Conservation (phyloP, 805 yeast species). For the Lipomyces orientalis region DNA sequence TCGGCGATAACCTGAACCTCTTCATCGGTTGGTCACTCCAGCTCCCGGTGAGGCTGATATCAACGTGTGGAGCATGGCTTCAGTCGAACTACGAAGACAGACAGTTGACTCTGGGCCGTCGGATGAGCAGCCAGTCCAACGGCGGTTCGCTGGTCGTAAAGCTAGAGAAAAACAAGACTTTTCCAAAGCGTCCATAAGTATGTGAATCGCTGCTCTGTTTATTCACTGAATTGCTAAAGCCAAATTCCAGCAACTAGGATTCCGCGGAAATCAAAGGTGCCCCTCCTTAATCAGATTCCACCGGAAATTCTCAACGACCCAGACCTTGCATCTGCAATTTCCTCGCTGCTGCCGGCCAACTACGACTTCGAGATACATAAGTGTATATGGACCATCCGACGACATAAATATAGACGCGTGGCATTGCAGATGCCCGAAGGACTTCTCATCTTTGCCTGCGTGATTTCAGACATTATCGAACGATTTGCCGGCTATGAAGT, state of each 20-base stretch:
- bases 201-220: background rate
- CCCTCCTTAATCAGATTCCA: conserved; percentile 81
- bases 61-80: background rate
- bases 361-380: conserved; percentile 96
- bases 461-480: conserved; percentile 89
- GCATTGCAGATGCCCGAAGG: conserved; percentile 99
- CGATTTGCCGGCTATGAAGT: conserved; percentile 85
- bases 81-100: background rate
- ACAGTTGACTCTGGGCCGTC: background rate
- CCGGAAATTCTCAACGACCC: conserved; percentile 77
- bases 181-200: background rate
- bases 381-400: conserved; percentile 89
- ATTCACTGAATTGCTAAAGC: background rate
- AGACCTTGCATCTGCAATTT: conserved; percentile 83
- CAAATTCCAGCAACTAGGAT: background rate
- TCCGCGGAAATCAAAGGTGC: conserved; percentile 16
- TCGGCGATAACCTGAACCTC: too few relatives aligned
- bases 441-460: conserved; percentile 79
- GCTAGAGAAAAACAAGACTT: background rate
- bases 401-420: conserved; percentile 75
- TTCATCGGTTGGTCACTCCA: background rate
- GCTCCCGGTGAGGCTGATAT: background rate
- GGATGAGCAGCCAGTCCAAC: background rate
- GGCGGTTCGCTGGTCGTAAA: conserved; percentile 13
- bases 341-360: conserved; percentile 77